A percentile compares a stretch with the other conserved stretches of the same genome.
These are phyloP conservation scores for Mycena leptocephala DNA, from an alignment of 768 basidiomycete species.

Conservation along the genomic window DNA sequence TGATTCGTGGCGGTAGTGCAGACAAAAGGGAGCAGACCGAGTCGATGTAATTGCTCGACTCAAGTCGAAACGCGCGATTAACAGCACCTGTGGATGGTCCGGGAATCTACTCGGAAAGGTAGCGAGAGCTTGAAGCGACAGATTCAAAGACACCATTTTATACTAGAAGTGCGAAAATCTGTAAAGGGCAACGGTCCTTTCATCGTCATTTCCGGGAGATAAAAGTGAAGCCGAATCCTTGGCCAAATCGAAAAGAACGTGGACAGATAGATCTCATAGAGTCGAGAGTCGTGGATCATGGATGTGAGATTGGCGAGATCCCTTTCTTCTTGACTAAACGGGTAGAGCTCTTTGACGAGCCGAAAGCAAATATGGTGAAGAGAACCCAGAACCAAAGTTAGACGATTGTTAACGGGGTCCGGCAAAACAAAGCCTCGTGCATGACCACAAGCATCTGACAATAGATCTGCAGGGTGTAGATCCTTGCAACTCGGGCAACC, in stretches of 20 bases:
- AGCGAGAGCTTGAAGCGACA: neutral
- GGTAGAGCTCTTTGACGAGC: conserved; percentile 12
- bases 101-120: neutral
- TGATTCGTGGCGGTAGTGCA: neutral
- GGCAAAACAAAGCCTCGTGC: conserved; percentile 33
- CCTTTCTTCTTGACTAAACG: conserved; percentile 42
- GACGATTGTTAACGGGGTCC: conserved; percentile 13
- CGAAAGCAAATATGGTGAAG: conserved; percentile 7
- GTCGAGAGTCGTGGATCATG: conserved; percentile 31
- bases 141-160: conserved; percentile 33
- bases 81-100: neutral
- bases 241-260: conserved; percentile 5
- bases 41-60: neutral
- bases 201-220: conserved; percentile 31
- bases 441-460: conserved; percentile 19
- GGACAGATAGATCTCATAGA: conserved; percentile 23
- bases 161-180: conserved; percentile 21
- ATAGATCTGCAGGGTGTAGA: conserved; percentile 13
- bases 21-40: neutral
- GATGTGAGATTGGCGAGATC: conserved; percentile 57
- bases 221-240: conserved; percentile 11
- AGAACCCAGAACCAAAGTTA: conserved; percentile 18
- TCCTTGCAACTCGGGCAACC: neutral
- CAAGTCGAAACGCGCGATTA: neutral
- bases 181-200: conserved; percentile 17